Percentiles rank a stretch among this genome's conserved stretches.
Conservation (phyloP, 352 stramenopile species). For the Peronospora farinosa region DNA sequence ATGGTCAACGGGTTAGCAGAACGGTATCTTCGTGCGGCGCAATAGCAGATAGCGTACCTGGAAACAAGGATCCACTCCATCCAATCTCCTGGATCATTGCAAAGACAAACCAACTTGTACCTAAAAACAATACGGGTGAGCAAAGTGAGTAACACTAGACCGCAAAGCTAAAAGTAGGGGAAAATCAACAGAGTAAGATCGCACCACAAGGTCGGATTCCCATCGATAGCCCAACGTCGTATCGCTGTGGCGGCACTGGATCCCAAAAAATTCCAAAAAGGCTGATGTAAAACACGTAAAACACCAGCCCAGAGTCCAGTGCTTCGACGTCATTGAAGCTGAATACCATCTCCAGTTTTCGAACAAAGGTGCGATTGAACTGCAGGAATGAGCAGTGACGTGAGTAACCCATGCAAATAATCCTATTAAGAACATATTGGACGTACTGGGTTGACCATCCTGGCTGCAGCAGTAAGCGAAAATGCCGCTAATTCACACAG, state of each 20-base stretch:
- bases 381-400: slow-evolving; percentile 19
- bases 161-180: neutral
- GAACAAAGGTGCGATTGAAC: slow-evolving; percentile 83
- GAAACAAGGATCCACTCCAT: slow-evolving; percentile 84
- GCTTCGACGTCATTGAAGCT: slow-evolving; percentile 85
- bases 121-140: slow-evolving; percentile 25
- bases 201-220: slow-evolving; percentile 52
- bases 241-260: slow-evolving; percentile 68
- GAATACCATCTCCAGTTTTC: slow-evolving; percentile 82
- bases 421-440: neutral
- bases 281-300: slow-evolving; percentile 84
- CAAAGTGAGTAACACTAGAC: slow-evolving; percentile 6
- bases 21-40: neutral
- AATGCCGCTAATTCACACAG: slow-evolving; percentile 80
- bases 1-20: neutral
- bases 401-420: neutral
- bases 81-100: slow-evolving; percentile 79
- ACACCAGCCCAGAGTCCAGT: slow-evolving; percentile 78
- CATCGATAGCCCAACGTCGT: slow-evolving; percentile 76
- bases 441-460: slow-evolving; percentile 82
- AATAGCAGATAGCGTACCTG: slow-evolving; percentile 38
- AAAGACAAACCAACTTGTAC: slow-evolving; percentile 83
- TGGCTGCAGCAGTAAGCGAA: slow-evolving; percentile 80
- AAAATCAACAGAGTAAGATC: neutral
- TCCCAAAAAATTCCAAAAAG: slow-evolving; percentile 84